Percentiles rank a stretch among this genome's conserved stretches.
These are phyloP conservation scores for Fusarium abutilonis DNA, from an alignment of 2,329 filamentous ascomycete species.

Conservation along the genomic window DNA sequence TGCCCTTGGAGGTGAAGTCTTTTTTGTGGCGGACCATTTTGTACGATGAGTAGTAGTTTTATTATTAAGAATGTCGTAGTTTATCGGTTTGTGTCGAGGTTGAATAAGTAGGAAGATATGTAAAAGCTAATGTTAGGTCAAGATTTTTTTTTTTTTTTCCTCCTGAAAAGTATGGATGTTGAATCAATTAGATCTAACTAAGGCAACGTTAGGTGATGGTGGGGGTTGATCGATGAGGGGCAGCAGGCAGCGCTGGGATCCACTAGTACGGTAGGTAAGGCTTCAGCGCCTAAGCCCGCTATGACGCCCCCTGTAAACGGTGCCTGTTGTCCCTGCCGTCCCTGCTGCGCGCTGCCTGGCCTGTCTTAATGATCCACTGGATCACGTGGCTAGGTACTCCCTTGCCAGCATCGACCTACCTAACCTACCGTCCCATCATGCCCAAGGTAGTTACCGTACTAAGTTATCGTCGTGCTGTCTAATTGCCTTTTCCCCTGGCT, in stretches of 20 bases:
- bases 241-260: constrained; percentile 13
- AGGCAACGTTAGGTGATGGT: constrained; percentile 11
- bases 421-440: neutral
- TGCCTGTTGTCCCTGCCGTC: neutral
- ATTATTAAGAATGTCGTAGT: neutral
- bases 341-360: too few species aligned
- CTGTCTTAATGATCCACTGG: neutral
- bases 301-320: constrained; percentile 17
- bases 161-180: constrained; percentile 17
- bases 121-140: neutral
- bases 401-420: constrained; percentile 5
- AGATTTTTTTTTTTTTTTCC: too few species aligned
- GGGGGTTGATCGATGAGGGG: constrained; percentile 37
- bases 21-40: constrained; percentile 96
- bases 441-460: neutral
- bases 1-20: constrained; percentile 77
- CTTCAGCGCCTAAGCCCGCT: constrained; percentile 4
- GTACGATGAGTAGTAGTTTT: too few species aligned
- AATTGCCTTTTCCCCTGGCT: neutral
- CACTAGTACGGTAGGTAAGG: neutral
- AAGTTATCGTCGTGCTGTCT: constrained; percentile 19
- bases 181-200: constrained; percentile 7
- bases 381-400: constrained; percentile 2
- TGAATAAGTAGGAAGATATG: neutral
- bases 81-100: neutral